These are phyloP conservation scores for Sporothrix phasma DNA, from an alignment of 2,329 filamentous ascomycete genomes.

Conservation along the genomic window DNA sequence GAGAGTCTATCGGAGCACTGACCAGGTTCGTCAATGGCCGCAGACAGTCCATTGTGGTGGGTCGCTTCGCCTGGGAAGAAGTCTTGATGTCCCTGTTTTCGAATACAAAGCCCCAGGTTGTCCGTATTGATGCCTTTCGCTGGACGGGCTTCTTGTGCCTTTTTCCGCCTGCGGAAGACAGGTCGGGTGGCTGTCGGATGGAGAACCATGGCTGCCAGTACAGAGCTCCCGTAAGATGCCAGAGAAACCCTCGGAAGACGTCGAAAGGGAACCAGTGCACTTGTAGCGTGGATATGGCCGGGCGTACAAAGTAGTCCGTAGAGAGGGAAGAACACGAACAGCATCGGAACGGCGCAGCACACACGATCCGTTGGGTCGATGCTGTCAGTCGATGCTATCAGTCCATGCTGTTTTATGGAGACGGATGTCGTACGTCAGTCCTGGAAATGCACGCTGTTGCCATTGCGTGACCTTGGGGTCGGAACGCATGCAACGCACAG, in stretches of 20 bases:
- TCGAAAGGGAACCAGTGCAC: neutral
- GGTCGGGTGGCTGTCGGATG: neutral
- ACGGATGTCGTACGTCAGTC: neutral
- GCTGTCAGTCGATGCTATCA: no score
- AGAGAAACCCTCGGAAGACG: neutral
- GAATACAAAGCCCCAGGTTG: no score
- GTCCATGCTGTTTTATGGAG: neutral
- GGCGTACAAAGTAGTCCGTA: neutral
- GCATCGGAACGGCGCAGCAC: no score
- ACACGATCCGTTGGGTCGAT: no score
- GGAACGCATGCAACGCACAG: slow-evolving; percentile 3
- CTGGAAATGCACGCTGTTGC: neutral
- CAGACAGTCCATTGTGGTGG: neutral
- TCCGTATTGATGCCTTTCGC: no score
- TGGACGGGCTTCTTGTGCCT: neutral
- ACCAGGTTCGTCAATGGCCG: slow-evolving; percentile 10
- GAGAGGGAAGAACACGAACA: no score
- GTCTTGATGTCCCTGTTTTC: neutral
- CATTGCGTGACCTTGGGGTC: neutral
- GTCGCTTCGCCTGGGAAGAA: neutral
- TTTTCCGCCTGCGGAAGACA: neutral
- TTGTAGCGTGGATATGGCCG: neutral
- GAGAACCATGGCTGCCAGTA: neutral
- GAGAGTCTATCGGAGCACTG: slow-evolving; percentile 5
- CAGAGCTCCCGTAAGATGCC: neutral